Percentiles rank a stretch among this genome's conserved stretches.
Conservation (phyloP, 164 flowering plant species). For the Chloranthus sessilifolius region DNA sequence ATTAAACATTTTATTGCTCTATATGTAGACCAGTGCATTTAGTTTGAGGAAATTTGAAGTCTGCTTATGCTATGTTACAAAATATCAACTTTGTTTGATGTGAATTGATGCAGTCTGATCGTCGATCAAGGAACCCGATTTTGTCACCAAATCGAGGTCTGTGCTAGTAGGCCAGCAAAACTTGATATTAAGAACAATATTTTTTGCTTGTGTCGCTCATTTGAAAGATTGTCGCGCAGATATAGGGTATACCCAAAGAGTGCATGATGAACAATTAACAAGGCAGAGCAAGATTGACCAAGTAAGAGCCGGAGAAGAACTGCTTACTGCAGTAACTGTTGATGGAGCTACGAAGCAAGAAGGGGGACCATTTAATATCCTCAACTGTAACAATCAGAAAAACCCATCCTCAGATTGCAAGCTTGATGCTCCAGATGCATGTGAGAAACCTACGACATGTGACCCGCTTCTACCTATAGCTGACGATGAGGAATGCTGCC, state of each 20-base stretch:
- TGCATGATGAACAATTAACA: neutral
- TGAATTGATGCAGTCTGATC: neutral
- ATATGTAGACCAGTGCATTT: too few species aligned
- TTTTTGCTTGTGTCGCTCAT: too few species aligned
- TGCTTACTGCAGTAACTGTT: slow-evolving; percentile 9
- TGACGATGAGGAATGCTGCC: slow-evolving; percentile 5
- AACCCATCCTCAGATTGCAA: slow-evolving; percentile 1
- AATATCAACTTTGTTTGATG: neutral
- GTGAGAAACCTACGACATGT: slow-evolving; percentile 3
- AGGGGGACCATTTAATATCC: neutral
- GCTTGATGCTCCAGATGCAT: neutral
- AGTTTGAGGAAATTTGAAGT: too few species aligned
- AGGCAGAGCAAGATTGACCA: too few species aligned
- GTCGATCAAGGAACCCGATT: slow-evolving; percentile 5
- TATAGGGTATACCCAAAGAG: neutral
- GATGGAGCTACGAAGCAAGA: neutral
- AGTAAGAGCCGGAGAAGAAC: too few species aligned
- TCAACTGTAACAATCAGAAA: neutral
- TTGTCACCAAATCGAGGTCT: slow-evolving; percentile 1
- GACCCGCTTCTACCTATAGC: slow-evolving; percentile 4
- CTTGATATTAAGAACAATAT: neutral
- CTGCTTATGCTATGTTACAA: too few species aligned
- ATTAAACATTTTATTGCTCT: too few species aligned
- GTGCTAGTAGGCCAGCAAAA: neutral
- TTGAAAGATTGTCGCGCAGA: neutral